Evolutionary conservation across 148 eudicot species (phyloP), one percentile per base, ranked within the genome.

Genomic region (Chenopodium album): DNA sequence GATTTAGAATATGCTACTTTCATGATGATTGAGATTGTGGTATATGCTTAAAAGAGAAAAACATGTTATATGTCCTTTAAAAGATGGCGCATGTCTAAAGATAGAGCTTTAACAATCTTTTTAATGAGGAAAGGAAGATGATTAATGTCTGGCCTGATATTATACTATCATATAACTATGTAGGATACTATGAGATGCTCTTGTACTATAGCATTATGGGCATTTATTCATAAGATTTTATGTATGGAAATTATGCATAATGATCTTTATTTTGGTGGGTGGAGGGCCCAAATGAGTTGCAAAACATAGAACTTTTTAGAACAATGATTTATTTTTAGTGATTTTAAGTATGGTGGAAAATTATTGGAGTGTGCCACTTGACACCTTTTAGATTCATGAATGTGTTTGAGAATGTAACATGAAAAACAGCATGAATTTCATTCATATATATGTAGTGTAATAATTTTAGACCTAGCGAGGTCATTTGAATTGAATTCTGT

Each of bases 81-180:
- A 46, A 74, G 73, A 70, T 44, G 11, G 63, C 78, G 83, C 83
- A 75, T 81, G 83, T 47, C 20, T 31, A 74, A 81, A 81, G 44
- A 9, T n/a, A 32, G 7, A 19, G 34, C 23, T 41, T 60, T 71
- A 46, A 13, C 72, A 73, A 28, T 28, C 26, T 80, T 59, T 41
- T 59, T 41, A 56, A 79, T 71, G 23, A 28, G 60, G 44, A 1
- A 41, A 2, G 26, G 37, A 71, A 64, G 78, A 81, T 73, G 22
- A 81, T 81, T 47, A 66, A 17, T 81, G 78, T 81, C 73, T 29
- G 78, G 83, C 72, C 78, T 80, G 83, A 63, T 23, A 28, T 22
- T 31, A 41, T 44, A 63, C n/a, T 46, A 73, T 79, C 50, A 79
- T 78, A 78, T 78, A 78, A 41, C 72, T 23, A 63, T 7, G 4